Evolutionary conservation across 2,329 filamentous ascomycete genomes (phyloP), one percentile per base, ranked within the genome.

Genomic region (Hymenoscyphus repandus): DNA sequence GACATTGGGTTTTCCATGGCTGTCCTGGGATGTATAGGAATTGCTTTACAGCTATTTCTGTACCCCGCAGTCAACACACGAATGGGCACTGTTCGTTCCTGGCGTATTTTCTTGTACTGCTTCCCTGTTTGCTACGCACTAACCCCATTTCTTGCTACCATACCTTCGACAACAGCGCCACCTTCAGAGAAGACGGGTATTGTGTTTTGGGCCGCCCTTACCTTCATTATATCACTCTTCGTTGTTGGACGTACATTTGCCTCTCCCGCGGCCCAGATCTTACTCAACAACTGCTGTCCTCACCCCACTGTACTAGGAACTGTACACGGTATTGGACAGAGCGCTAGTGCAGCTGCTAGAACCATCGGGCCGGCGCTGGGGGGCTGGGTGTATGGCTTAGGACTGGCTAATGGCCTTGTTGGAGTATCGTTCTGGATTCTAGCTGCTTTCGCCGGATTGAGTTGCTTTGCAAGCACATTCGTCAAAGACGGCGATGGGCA

Each of bases 1-100:
- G 78, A 80, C 2, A 85, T 93, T 31, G 88, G 88, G n/a, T 70
- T 88, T 39, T 86, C 86, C 4, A 90, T 91, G 72, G 83, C 88
- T 2, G 83, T 87, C 46, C 77, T 93, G 13, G 89, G 88, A 7
- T 69, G 80, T 44, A 82, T 92, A 39, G 89, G 89, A n/a, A 85
- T 93, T 34, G 70, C 75, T 0, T 72, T 93, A 41, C 86, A 90
- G 65, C 76, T 90, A 10, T 72, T 86, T 45, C 69, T 89, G 9
- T 92, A 91, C 63, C 87, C 88, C 1, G 69, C 70, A 30, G 70
- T 90, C 15, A 87, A 87, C 42, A 71, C 75, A 1, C 77, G 77
- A 2, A 75, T 89, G 1, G 88, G 88, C 32, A 86, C 85, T 1
- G 69, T 90, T 47, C 72, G 73, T 5, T 83, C 82, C 39, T 90